These are phyloP conservation scores for Clavariopsis aquatica DNA, from an alignment of 495 filamentous ascomycete species.

Conservation along the genomic window DNA sequence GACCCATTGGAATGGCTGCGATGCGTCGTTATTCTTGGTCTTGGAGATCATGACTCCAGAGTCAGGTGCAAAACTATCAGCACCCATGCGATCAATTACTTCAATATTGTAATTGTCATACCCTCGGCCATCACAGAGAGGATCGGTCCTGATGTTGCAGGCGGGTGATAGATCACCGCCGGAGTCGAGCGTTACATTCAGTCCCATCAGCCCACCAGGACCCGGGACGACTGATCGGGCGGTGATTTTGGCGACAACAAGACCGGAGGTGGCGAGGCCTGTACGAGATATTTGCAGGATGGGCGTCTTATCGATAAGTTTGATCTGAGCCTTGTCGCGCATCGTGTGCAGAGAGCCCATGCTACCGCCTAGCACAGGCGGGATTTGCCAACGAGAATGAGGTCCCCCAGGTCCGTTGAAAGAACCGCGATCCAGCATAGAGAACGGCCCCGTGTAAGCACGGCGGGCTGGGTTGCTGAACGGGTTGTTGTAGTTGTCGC, in stretches of 20 bases:
- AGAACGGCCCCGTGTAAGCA: slow-evolving; percentile 47
- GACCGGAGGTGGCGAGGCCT: slow-evolving; percentile 44
- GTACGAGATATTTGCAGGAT: slow-evolving; percentile 45
- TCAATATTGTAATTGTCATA: slow-evolving; percentile 49
- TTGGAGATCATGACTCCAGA: slow-evolving; percentile 51
- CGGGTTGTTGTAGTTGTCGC: slow-evolving; percentile 52
- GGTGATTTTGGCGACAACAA: slow-evolving; percentile 45
- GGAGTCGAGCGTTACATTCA: slow-evolving; percentile 40
- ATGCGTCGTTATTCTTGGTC: slow-evolving; percentile 35
- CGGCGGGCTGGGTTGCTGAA: slow-evolving; percentile 45
- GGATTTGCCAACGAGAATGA: slow-evolving; percentile 50
- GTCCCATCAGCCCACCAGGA: slow-evolving; percentile 41
- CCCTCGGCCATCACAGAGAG: slow-evolving; percentile 47
- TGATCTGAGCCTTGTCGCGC: slow-evolving; percentile 48
- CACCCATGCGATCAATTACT: slow-evolving; percentile 50
- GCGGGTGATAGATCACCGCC: slow-evolving; percentile 41
- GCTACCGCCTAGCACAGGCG: slow-evolving; percentile 43
- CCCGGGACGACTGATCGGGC: slow-evolving; percentile 45
- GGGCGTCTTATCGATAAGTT: slow-evolving; percentile 40
- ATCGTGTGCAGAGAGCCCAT: slow-evolving; percentile 49
- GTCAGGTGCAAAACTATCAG: slow-evolving; percentile 48
- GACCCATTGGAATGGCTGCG: slow-evolving; percentile 48
- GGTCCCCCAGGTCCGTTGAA: slow-evolving; percentile 51
- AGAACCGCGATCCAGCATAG: slow-evolving; percentile 47
- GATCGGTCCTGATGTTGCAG: slow-evolving; percentile 44